phyloP scores from a whole-genome alignment of 1,139 yeast species.

The Pichia sp. region DNA sequence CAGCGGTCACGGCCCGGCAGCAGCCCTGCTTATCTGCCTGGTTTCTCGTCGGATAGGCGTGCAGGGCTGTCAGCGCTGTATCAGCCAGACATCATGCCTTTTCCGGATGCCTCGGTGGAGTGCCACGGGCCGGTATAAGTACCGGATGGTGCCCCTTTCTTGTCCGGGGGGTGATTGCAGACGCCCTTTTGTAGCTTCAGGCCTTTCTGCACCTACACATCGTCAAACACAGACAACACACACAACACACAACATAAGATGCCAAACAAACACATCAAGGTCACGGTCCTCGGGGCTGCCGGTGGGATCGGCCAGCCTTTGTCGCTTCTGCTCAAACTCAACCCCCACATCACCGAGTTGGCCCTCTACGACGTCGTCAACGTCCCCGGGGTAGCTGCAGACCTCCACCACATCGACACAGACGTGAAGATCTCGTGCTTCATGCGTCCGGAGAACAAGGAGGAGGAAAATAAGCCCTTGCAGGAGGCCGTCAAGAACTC shows the following conservation, averaged over 20 bases:
- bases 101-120: neutral
- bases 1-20: neutral
- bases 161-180: neutral
- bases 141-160: neutral
- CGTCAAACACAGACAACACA: neutral
- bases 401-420: constrained; percentile 85
- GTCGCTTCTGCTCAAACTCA: constrained; percentile 74
- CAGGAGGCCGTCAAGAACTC: constrained; percentile 61
- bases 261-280: constrained; percentile 38
- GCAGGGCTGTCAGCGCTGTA: neutral
- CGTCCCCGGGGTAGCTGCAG: constrained; percentile 91
- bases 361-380: constrained; percentile 86
- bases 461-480: constrained; percentile 42
- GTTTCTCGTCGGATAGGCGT: neutral
- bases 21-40: neutral
- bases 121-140: neutral
- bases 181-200: too few relatives aligned
- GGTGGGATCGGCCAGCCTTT: constrained; percentile 95
- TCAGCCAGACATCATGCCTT: neutral
- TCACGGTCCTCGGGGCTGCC: constrained; percentile 73
- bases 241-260: neutral
- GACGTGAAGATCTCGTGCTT: constrained; percentile 65
- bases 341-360: constrained; percentile 54
- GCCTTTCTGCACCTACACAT: neutral
- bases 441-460: constrained; percentile 48